Conservation (phyloP, 2,329 filamentous ascomycete species). For the Rhexocercosporidium sp. region DNA sequence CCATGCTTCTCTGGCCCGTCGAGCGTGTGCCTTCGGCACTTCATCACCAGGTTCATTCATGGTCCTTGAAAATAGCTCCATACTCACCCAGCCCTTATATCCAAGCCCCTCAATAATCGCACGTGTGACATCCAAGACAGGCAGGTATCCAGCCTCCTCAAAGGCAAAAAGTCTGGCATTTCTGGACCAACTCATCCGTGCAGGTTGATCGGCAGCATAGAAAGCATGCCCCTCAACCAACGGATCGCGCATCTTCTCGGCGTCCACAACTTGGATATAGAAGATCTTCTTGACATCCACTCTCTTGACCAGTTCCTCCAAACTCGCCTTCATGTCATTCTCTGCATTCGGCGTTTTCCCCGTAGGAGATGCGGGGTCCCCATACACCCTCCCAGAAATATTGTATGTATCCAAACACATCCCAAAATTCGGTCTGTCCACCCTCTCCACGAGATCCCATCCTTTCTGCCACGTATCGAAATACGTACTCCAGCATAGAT, state of each 20-base stretch:
- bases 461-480: constrained; percentile 73
- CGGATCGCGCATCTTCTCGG: constrained; percentile 64
- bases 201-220: constrained; percentile 60
- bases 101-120: constrained; percentile 56
- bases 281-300: constrained; percentile 71
- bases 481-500: constrained; percentile 74
- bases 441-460: constrained; percentile 69
- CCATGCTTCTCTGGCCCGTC: constrained; percentile 56
- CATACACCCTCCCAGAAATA: constrained; percentile 72
- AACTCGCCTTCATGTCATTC: constrained; percentile 50
- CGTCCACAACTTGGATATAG: constrained; percentile 78
- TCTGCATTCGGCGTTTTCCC: constrained; percentile 62
- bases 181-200: constrained; percentile 77
- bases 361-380: constrained; percentile 61
- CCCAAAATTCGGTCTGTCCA: constrained; percentile 74
- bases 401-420: constrained; percentile 81
- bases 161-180: constrained; percentile 75
- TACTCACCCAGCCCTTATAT: constrained; percentile 62
- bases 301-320: constrained; percentile 25
- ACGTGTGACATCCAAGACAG: constrained; percentile 55
- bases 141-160: constrained; percentile 64
- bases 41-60: constrained; percentile 50
- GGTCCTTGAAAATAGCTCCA: constrained; percentile 62
- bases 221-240: constrained; percentile 62
- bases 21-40: constrained; percentile 57